Conservation (phyloP, 179 eudicot genomes). For the Beta corolliflora region DNA sequence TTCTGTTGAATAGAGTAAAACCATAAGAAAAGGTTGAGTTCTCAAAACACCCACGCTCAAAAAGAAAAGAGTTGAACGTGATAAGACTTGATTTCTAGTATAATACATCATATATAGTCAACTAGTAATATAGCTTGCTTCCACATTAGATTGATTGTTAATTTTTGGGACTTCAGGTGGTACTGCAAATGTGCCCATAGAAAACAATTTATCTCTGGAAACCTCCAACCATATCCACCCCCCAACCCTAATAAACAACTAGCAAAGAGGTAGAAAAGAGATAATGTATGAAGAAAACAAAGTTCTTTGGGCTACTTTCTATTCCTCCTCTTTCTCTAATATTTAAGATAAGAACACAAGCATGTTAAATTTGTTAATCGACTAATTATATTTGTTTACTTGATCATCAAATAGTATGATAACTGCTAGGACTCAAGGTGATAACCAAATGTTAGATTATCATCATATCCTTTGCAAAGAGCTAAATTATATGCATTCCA, state of each 20-base stretch:
- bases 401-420: neutral
- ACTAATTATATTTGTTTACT: neutral
- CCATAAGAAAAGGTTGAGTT: neutral
- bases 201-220: no score
- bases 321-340: neutral
- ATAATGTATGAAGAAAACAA: neutral
- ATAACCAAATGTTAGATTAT: neutral
- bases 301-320: neutral
- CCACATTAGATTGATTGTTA: no score
- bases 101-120: no score
- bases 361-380: neutral
- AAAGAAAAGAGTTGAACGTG: no score
- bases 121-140: no score
- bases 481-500: neutral
- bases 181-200: no score
- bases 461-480: neutral
- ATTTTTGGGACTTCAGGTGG: no score
- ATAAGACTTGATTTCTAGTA: no score
- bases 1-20: neutral
- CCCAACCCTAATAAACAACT: no score
- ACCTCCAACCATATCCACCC: no score
- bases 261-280: neutral
- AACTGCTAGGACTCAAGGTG: neutral
- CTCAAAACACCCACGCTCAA: neutral
- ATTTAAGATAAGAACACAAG: neutral